Evolutionary conservation across 768 basidiomycete species (phyloP).

Genomic region (Amanita jacksonii): DNA sequence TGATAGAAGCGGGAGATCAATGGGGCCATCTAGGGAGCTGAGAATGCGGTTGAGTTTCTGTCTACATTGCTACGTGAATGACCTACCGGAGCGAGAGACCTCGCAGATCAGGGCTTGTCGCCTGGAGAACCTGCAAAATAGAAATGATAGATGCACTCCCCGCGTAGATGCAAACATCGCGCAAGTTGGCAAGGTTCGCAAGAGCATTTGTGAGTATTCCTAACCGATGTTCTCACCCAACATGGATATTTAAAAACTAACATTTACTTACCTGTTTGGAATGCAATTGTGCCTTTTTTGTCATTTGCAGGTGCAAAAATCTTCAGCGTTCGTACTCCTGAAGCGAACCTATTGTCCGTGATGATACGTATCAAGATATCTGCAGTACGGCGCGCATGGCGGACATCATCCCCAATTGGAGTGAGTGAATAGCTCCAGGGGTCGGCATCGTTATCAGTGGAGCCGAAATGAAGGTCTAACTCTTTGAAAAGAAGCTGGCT

Average conservation of each 20-base stretch:
- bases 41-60: neutral
- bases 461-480: conserved; percentile 54
- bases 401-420: conserved; percentile 28
- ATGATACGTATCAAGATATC: conserved; percentile 64
- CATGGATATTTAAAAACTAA: neutral
- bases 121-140: conserved; percentile 44
- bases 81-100: conserved; percentile 48
- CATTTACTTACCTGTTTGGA: conserved; percentile 46
- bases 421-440: conserved; percentile 13
- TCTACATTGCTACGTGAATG: neutral
- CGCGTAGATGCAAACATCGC: conserved; percentile 53
- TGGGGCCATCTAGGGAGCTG: conserved; percentile 34
- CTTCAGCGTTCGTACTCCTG: conserved; percentile 44
- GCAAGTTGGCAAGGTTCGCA: conserved; percentile 49
- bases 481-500: conserved; percentile 57
- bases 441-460: conserved; percentile 12
- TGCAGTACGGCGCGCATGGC: conserved; percentile 56
- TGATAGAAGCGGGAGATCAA: conserved; percentile 37
- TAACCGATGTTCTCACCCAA: conserved; percentile 14
- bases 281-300: conserved; percentile 42
- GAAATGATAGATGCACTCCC: conserved; percentile 41
- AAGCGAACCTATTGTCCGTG: conserved; percentile 48
- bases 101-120: conserved; percentile 39
- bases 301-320: conserved; percentile 46
- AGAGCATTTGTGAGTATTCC: conserved; percentile 65